A percentile compares a stretch with the other conserved stretches of the same genome.
These are phyloP conservation scores for Irpex rosettiformis DNA, from an alignment of 1,284 basidiomycete genomes.

Conservation along the genomic window DNA sequence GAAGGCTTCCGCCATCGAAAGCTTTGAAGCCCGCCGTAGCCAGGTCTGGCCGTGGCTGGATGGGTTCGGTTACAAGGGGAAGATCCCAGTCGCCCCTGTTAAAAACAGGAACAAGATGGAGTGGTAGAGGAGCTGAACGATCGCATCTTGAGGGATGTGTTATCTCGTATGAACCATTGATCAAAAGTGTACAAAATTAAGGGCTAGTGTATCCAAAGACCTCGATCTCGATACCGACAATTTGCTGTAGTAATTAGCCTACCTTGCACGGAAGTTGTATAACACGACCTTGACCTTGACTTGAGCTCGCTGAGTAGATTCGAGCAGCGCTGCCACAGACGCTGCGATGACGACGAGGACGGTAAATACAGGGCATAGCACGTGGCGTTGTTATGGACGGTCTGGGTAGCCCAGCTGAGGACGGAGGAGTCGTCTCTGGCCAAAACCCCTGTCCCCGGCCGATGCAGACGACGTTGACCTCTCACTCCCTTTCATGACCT, in stretches of 20 bases:
- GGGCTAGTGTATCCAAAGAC: neutral
- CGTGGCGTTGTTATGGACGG: slow-evolving; percentile 9
- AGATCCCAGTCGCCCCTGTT: slow-evolving; percentile 54
- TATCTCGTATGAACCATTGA: neutral
- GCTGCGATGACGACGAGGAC: neutral
- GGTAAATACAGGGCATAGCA: neutral
- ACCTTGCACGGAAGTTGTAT: neutral
- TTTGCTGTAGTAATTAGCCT: neutral
- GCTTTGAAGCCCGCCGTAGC: slow-evolving; percentile 77
- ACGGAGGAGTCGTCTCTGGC: neutral
- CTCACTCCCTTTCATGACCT: neutral
- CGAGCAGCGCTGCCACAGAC: neutral
- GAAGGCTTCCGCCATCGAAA: slow-evolving; percentile 62
- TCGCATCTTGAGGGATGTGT: neutral
- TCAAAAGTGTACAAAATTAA: neutral
- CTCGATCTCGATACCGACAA: neutral
- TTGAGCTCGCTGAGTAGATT: neutral
- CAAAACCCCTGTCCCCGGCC: neutral
- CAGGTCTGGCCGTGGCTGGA: slow-evolving; percentile 91
- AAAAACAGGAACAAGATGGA: slow-evolving; percentile 60
- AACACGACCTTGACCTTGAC: neutral
- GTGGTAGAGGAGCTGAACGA: slow-evolving; percentile 57
- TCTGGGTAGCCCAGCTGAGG: neutral
- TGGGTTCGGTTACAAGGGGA: slow-evolving; percentile 85
- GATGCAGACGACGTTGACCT: neutral